phyloP scores from a whole-genome alignment of 768 basidiomycete genomes.

The Russula olivacea region DNA sequence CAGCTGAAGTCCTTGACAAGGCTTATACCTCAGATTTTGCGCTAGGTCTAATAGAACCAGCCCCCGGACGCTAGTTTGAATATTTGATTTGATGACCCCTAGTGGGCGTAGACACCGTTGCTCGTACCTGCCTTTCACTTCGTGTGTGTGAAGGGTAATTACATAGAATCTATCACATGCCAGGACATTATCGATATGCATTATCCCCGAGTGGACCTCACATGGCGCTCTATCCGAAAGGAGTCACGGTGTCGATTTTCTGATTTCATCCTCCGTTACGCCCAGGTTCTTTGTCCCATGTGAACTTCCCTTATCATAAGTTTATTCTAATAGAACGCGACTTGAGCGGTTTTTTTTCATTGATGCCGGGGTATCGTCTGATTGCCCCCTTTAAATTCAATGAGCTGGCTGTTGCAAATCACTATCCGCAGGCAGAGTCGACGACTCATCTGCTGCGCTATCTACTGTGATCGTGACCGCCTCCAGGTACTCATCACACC shows the following conservation, averaged over 20 bases:
- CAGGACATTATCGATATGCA: not conserved
- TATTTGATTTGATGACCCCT: too few species aligned
- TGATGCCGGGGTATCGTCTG: not conserved
- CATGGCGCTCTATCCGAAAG: not conserved
- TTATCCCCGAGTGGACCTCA: not conserved
- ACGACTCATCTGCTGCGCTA: not conserved
- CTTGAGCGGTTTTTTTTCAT: not conserved
- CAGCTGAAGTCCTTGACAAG: not conserved
- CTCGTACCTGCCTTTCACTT: not conserved
- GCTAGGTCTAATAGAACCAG: not conserved
- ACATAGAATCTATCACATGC: not conserved
- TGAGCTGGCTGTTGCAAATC: not conserved
- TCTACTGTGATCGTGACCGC: not conserved
- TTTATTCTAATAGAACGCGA: not conserved
- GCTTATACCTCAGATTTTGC: not conserved
- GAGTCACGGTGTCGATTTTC: not conserved
- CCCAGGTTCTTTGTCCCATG: not conserved
- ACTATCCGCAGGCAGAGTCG: too few species aligned
- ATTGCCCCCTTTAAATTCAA: not conserved
- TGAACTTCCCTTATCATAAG: not conserved
- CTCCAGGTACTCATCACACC: not conserved
- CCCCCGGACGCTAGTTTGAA: not conserved
- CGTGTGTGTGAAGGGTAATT: not conserved
- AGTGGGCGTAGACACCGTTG: not conserved
- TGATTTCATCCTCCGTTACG: constrained; percentile 3